These are phyloP conservation scores for Aureobasidium sp. DNA, from an alignment of 2,329 filamentous ascomycete genomes.

Conservation along the genomic window DNA sequence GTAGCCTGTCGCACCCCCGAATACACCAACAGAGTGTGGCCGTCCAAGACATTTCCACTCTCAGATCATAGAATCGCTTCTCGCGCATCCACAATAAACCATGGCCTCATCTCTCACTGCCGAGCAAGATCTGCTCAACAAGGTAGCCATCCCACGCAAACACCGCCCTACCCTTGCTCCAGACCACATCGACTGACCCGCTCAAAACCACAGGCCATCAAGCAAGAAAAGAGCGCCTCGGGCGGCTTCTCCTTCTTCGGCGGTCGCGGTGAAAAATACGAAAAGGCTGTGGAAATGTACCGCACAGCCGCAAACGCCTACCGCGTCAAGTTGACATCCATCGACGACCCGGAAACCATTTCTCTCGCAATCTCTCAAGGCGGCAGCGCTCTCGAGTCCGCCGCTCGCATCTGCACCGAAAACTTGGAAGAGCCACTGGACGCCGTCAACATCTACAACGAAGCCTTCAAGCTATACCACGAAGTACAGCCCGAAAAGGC, in stretches of 20 bases:
- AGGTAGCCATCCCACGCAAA: background rate
- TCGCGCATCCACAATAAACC: background rate
- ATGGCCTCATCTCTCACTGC: conserved; percentile 14
- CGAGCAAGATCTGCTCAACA: conserved; percentile 15
- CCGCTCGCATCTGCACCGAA: conserved; percentile 70
- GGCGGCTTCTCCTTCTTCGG: conserved; percentile 88
- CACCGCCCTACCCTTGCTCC: background rate
- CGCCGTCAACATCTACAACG: conserved; percentile 76
- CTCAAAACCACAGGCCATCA: conserved; percentile 67
- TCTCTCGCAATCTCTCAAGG: conserved; percentile 44
- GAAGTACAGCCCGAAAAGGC: conserved; percentile 79
- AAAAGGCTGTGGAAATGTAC: conserved; percentile 81
- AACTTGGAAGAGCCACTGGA: conserved; percentile 89
- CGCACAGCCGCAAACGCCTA: conserved; percentile 82
- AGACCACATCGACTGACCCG: background rate
- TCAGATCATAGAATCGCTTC: background rate
- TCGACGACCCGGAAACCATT: conserved; percentile 3
- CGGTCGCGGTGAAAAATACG: conserved; percentile 78
- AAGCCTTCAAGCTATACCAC: conserved; percentile 92
- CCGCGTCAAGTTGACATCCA: conserved; percentile 8
- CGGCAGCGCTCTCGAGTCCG: conserved; percentile 85
- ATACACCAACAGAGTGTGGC: background rate
- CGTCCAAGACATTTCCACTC: background rate
- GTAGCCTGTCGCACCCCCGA: background rate
- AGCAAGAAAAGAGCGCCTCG: conserved; percentile 64